Base-by-base conservation (phyloP, 345 rosid species). In the Reutealis trisperma region DNA sequence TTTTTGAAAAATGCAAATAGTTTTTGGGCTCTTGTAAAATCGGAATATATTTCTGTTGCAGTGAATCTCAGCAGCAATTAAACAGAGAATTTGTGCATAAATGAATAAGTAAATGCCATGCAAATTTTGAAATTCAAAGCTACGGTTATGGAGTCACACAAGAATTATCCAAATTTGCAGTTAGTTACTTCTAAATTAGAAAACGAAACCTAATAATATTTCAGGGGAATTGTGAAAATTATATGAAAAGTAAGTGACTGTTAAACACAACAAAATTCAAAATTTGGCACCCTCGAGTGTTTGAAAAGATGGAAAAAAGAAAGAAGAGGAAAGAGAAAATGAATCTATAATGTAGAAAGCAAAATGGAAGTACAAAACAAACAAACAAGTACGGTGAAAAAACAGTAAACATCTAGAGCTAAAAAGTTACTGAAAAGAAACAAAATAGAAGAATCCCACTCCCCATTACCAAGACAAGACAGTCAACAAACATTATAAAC, bases 371-470 rank as follows among this genome's bases (percentile, higher is more conserved):
- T 62, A 78, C 67, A 64, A 57, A 60, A 58, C 49, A 19, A 72
- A 45, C 49, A 45, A 45, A 45, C 66, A 71, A 66, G 74, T 59
- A 57, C 59, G 55, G 25, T 18, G n/a, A 54, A 14, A 54, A 51
- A 47, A 45, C 9, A 45, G 49, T 7, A 19, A 68, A n/a, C 41
- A 45, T 1, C 58, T 30, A 19, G 67, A 76, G 47, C 73, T 58
- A 60, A 59, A 76, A 76, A 65, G 32, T 44, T 1, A 63, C 44
- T 18, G n/a, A 63, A 71, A 49, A 59, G 52, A 67, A 45, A 30
- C 16, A 51, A 75, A 74, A 32, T 67, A 16, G 67, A 78, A 72
- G 34, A 74, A 63, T 19, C 67, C 67, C 59, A 6, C 42, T 58
- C 55, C 41, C 51, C 44, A 6, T 55, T 58, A 55, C 52, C 51